phyloP scores from a whole-genome alignment of 345 rosid genomes.

The Salix suchowensis region DNA sequence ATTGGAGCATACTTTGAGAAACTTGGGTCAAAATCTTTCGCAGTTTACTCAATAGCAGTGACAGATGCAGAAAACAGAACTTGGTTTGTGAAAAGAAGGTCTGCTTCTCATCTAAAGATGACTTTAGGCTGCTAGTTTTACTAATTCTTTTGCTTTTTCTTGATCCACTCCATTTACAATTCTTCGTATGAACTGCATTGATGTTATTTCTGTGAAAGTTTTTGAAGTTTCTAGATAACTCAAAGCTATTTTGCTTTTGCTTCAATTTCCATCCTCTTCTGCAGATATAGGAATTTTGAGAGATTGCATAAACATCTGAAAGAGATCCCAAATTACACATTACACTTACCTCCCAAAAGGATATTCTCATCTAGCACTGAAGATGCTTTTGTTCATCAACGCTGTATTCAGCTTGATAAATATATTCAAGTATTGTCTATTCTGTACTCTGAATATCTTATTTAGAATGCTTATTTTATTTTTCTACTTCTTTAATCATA shows the following conservation, averaged over 20 bases:
- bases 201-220: background rate
- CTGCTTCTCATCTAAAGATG: conserved; percentile 26
- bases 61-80: conserved; percentile 73
- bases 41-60: conserved; percentile 97
- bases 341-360: conserved; percentile 97
- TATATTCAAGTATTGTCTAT: conserved; percentile 64
- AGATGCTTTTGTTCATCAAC: conserved; percentile 95
- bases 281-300: conserved; percentile 97
- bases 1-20: conserved; percentile 95
- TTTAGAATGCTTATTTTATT: conserved; percentile 9
- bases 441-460: conserved; percentile 14
- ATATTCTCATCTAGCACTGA: conserved; percentile 98
- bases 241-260: conserved; percentile 5
- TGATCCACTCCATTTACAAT: background rate
- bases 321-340: conserved; percentile 92
- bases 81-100: conserved; percentile 99
- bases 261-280: conserved; percentile 5
- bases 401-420: conserved; percentile 95
- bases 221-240: conserved; percentile 12
- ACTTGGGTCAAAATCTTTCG: conserved; percentile 86
- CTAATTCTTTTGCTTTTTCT: background rate
- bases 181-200: background rate
- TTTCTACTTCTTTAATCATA: conserved; percentile 12
- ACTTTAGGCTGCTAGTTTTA: background rate
- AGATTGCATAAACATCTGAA: conserved; percentile 86